Conservation (phyloP, 306 rosid species). For the Betula pendula region DNA sequence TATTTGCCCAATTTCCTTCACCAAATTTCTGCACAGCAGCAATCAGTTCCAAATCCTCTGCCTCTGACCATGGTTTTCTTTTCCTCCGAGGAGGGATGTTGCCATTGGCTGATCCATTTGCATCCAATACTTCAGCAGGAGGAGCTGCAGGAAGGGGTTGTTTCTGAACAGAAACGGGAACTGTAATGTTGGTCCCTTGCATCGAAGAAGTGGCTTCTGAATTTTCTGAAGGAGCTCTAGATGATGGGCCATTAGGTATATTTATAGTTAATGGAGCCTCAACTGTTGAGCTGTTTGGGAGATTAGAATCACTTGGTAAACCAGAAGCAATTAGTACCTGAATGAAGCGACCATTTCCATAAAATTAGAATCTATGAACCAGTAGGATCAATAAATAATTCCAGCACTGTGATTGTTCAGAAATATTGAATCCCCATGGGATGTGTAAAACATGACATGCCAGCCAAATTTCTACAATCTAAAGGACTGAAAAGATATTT, state of each 20-base stretch:
- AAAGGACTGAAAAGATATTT: background rate
- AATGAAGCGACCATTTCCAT: slow-evolving; percentile 27
- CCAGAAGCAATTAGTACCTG: slow-evolving; percentile 81
- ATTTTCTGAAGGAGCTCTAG: slow-evolving; percentile 39
- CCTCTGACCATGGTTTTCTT: slow-evolving; percentile 87
- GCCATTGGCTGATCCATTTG: slow-evolving; percentile 45
- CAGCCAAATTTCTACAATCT: background rate
- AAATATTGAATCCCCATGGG: background rate
- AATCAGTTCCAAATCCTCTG: slow-evolving; percentile 76
- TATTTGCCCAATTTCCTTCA: slow-evolving; percentile 93
- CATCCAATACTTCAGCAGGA: slow-evolving; percentile 55
- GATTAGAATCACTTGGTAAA: slow-evolving; percentile 51
- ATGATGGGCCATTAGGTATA: slow-evolving; percentile 58
- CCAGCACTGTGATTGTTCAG: slow-evolving; percentile 10
- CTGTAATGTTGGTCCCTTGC: slow-evolving; percentile 50
- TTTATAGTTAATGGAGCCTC: slow-evolving; percentile 83
- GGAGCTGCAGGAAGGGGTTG: slow-evolving; percentile 51
- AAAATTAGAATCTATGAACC: slow-evolving; percentile 19
- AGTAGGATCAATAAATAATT: slow-evolving; percentile 4
- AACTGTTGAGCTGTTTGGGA: slow-evolving; percentile 59
- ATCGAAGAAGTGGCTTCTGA: slow-evolving; percentile 45
- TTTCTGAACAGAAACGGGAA: slow-evolving; percentile 82
- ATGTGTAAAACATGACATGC: background rate
- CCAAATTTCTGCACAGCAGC: slow-evolving; percentile 77
- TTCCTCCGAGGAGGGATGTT: slow-evolving; percentile 53